Percentiles rank a stretch among this genome's conserved stretches.
phyloP scores from a whole-genome alignment of 2,329 filamentous ascomycete species.

The Ophiocordyceps sinensis region DNA sequence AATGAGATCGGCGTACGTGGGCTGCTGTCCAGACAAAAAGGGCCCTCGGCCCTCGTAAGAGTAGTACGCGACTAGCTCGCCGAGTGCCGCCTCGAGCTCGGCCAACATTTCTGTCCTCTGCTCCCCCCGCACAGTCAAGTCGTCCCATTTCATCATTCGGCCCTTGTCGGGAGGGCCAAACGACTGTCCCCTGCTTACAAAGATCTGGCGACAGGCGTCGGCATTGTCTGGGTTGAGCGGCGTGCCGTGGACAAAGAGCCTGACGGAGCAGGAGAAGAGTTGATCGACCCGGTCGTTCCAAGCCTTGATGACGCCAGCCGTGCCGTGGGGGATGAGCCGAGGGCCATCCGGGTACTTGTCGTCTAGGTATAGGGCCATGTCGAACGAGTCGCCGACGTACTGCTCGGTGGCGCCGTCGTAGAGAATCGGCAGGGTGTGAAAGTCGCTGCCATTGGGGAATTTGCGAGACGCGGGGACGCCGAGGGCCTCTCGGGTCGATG shows the following conservation, averaged over 20 bases:
- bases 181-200: constrained; percentile 29
- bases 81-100: constrained; percentile 26
- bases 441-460: constrained; percentile 40
- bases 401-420: constrained; percentile 25
- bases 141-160: constrained; percentile 22
- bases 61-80: constrained; percentile 19
- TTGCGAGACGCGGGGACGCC: constrained; percentile 34
- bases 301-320: constrained; percentile 23
- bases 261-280: constrained; percentile 31
- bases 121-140: constrained; percentile 23
- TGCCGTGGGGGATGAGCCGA: constrained; percentile 31
- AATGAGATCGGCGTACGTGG: constrained; percentile 40
- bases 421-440: constrained; percentile 45
- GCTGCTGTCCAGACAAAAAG: constrained; percentile 29
- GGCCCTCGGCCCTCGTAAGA: constrained; percentile 26
- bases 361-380: constrained; percentile 48
- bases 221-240: constrained; percentile 36
- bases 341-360: constrained; percentile 29
- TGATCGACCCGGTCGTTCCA: constrained; percentile 43
- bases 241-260: constrained; percentile 24
- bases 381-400: constrained; percentile 46
- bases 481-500: constrained; percentile 29
- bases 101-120: constrained; percentile 20
- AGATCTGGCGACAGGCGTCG: constrained; percentile 28
- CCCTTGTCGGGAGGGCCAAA: background rate